Conservation (phyloP, 257 asterid genomes). For the Solanum chilense region DNA sequence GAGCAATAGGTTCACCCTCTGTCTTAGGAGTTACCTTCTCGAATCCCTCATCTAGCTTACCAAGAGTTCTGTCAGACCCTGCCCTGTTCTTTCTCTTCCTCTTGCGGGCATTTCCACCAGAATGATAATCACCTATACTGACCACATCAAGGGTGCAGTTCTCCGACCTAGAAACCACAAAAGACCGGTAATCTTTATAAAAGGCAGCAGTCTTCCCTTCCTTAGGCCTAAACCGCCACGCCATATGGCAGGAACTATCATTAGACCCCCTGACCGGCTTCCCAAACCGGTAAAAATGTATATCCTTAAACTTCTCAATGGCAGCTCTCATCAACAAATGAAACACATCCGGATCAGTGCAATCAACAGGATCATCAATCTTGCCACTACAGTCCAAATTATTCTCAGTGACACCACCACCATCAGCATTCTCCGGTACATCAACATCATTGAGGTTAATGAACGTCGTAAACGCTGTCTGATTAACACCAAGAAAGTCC, state of each 20-base stretch:
- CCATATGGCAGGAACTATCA: conserved; percentile 75
- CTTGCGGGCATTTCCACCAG: conserved; percentile 84
- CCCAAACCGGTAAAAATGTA: conserved; percentile 65
- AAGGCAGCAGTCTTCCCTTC: conserved; percentile 51
- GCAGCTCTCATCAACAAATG: conserved; percentile 70
- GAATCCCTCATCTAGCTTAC: conserved; percentile 40
- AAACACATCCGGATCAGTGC: conserved; percentile 72
- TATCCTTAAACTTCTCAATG: conserved; percentile 56
- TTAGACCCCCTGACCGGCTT: conserved; percentile 64
- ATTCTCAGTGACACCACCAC: background rate
- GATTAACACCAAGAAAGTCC: conserved; percentile 71
- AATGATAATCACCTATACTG: conserved; percentile 69
- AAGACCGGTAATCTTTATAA: conserved; percentile 66
- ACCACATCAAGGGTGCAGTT: conserved; percentile 61
- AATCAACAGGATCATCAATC: conserved; percentile 48
- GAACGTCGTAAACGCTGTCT: conserved; percentile 56
- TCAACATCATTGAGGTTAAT: conserved; percentile 83
- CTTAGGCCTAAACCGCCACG: conserved; percentile 82
- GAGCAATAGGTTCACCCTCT: conserved; percentile 26
- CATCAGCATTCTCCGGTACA: background rate
- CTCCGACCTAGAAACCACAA: conserved; percentile 32
- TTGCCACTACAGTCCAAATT: conserved; percentile 30
- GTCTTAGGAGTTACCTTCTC: conserved; percentile 44
- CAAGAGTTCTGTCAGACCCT: conserved; percentile 1
- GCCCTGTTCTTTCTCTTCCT: conserved; percentile 29